phyloP scores from a whole-genome alignment of 768 basidiomycete species.

The Suillus lakei region DNA sequence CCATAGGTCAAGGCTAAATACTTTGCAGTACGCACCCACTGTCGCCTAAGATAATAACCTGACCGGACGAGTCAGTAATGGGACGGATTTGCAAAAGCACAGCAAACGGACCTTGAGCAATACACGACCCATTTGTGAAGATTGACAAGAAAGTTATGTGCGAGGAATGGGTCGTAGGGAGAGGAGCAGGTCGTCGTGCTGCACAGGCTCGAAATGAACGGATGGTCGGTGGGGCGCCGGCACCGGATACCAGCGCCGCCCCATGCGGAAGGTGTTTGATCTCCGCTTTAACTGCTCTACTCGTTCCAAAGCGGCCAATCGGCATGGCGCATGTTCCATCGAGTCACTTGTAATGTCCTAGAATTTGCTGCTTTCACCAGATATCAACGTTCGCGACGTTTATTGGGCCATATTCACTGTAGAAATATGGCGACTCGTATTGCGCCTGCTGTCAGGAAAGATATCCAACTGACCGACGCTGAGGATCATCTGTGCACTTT shows the following conservation, averaged over 20 bases:
- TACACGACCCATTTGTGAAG: conserved; percentile 73
- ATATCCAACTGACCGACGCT: conserved; percentile 62
- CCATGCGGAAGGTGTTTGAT: conserved; percentile 23
- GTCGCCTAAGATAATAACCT: conserved; percentile 99
- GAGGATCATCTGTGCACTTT: conserved; percentile 76
- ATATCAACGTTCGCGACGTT: conserved; percentile 10
- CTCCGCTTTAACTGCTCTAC: conserved; percentile 28
- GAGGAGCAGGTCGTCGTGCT: conserved; percentile 1
- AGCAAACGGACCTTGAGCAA: conserved; percentile 69
- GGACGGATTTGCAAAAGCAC: neutral
- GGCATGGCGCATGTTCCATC: neutral
- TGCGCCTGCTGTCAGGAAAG: conserved; percentile 33
- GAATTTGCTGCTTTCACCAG: neutral
- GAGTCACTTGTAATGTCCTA: conserved; percentile 6
- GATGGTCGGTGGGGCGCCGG: conserved; percentile 25
- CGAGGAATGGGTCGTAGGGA: neutral
- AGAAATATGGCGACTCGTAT: conserved; percentile 39
- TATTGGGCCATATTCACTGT: conserved; percentile 6
- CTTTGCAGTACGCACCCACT: conserved; percentile 70
- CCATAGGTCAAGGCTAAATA: conserved; percentile 4
- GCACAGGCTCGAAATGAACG: conserved; percentile 16
- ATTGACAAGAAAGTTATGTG: neutral
- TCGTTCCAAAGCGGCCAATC: neutral
- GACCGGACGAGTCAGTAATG: conserved; percentile 18
- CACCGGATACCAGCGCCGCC: conserved; percentile 16